phyloP scores from a whole-genome alignment of 768 basidiomycete genomes.

The Boletus edulis region DNA sequence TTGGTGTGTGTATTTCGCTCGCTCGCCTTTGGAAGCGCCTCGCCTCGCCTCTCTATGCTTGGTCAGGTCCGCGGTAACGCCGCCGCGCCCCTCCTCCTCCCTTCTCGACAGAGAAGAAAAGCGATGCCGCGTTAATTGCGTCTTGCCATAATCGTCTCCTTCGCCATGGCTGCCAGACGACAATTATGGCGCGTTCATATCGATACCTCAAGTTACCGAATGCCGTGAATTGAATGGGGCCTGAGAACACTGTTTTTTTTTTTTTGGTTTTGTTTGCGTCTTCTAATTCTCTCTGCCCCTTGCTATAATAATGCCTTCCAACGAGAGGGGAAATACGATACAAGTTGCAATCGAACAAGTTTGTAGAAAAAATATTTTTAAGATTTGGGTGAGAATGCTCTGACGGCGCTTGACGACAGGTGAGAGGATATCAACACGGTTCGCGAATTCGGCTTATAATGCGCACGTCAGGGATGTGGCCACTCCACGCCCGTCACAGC shows the following conservation, averaged over 20 bases:
- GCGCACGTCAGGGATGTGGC: slow-evolving; percentile 5
- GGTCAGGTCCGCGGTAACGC: slow-evolving; percentile 19
- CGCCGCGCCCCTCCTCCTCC: background rate
- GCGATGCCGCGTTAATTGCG: slow-evolving; percentile 27
- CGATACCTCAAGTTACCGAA: slow-evolving; percentile 14
- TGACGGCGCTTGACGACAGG: slow-evolving; percentile 3
- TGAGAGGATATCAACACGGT: slow-evolving; percentile 10
- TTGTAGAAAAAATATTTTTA: background rate
- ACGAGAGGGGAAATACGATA: background rate
- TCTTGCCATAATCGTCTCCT: slow-evolving; percentile 18
- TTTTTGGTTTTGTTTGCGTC: background rate
- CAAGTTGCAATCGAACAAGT: background rate
- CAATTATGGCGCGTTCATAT: slow-evolving; percentile 1
- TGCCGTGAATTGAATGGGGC: slow-evolving; percentile 17
- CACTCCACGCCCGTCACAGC: background rate
- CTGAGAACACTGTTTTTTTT: background rate
- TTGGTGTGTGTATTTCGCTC: background rate
- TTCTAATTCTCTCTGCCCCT: background rate
- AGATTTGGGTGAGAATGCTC: background rate
- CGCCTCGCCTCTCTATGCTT: background rate
- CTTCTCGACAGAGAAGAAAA: slow-evolving; percentile 5
- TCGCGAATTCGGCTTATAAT: background rate
- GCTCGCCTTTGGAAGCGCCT: background rate
- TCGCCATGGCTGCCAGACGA: slow-evolving; percentile 9
- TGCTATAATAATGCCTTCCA: background rate